Conservation (phyloP, 176 grass and related monocot genomes). For the Oryza australiensis region DNA sequence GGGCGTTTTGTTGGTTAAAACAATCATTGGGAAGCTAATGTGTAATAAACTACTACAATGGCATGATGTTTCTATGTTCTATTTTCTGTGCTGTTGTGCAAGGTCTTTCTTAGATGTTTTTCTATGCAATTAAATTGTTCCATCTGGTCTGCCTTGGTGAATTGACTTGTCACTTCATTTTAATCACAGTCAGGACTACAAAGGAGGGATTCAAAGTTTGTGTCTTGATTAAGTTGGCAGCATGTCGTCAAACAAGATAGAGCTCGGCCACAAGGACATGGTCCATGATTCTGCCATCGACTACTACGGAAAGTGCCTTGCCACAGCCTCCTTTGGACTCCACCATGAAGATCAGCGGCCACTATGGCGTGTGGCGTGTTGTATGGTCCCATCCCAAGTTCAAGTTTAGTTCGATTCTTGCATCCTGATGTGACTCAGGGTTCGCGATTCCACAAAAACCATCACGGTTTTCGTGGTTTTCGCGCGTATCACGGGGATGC, state of each 20-base stretch:
- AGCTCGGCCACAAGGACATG: slow-evolving; percentile 73
- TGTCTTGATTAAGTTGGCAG: neutral
- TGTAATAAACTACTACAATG: too few species aligned
- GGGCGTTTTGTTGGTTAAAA: too few species aligned
- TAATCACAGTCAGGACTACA: neutral
- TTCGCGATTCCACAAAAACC: too few species aligned
- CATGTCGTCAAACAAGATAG: slow-evolving; percentile 79
- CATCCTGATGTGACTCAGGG: too few species aligned
- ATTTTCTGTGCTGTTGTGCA: neutral
- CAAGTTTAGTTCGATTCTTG: slow-evolving; percentile 72
- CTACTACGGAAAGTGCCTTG: slow-evolving; percentile 83
- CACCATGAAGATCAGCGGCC: slow-evolving; percentile 60
- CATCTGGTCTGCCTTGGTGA: neutral
- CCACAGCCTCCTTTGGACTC: slow-evolving; percentile 74
- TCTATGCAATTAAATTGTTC: neutral
- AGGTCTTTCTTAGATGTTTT: neutral
- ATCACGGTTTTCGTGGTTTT: too few species aligned
- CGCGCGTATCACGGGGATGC: too few species aligned
- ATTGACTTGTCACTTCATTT: slow-evolving; percentile 9
- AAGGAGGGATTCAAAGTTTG: neutral
- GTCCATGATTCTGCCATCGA: slow-evolving; percentile 74
- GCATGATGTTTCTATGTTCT: too few species aligned
- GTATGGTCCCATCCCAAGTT: slow-evolving; percentile 81
- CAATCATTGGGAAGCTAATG: too few species aligned
- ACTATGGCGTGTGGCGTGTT: slow-evolving; percentile 74